Percentiles rank a stretch among this genome's conserved stretches.
These are phyloP conservation scores for Harringtonia lauricola DNA, from an alignment of 2,329 filamentous ascomycete genomes.

Conservation along the genomic window DNA sequence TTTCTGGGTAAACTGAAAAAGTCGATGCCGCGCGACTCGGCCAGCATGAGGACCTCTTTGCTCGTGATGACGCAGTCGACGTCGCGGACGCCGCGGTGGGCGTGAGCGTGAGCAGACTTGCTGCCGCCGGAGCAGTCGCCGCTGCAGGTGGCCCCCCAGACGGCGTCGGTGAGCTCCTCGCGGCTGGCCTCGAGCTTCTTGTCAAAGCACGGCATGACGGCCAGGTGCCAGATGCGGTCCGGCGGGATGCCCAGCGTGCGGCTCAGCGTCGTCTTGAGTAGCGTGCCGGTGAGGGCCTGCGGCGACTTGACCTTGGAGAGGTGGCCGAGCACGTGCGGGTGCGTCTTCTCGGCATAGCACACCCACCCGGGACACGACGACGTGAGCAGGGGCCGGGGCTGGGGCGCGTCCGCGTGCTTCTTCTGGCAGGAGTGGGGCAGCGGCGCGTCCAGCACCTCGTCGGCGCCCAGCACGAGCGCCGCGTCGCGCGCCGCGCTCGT, in stretches of 20 bases:
- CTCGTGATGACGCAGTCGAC: conserved; percentile 98
- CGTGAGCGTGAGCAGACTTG: conserved; percentile 30
- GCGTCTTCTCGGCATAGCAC: conserved; percentile 97
- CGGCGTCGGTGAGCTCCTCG: conserved; percentile 74
- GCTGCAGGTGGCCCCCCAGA: no score
- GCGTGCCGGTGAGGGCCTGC: conserved; percentile 80
- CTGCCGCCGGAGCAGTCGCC: conserved; percentile 32
- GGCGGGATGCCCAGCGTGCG: conserved; percentile 60
- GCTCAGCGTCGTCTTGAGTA: conserved; percentile 79
- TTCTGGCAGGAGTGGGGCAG: conserved; percentile 5
- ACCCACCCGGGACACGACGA: conserved; percentile 97
- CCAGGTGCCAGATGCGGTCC: conserved; percentile 82
- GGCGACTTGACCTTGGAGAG: conserved; percentile 87
- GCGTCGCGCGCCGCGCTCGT: conserved; percentile 76
- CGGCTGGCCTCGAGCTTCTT: conserved; percentile 96
- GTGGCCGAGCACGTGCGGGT: conserved; percentile 85
- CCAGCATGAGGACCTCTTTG: conserved; percentile 84
- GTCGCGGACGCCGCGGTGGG: conserved; percentile 59
- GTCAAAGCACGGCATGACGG: conserved; percentile 97
- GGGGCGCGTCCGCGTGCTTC: conserved; percentile 11
- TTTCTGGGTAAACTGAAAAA: conserved; percentile 60
- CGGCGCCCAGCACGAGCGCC: conserved; percentile 67
- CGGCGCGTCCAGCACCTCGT: conserved; percentile 49
- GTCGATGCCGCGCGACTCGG: conserved; percentile 65
- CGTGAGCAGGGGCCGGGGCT: conserved; percentile 51